These are phyloP conservation scores for Isoetes taiwanensis DNA, from an alignment of 75 land plant species.

Conservation along the genomic window DNA sequence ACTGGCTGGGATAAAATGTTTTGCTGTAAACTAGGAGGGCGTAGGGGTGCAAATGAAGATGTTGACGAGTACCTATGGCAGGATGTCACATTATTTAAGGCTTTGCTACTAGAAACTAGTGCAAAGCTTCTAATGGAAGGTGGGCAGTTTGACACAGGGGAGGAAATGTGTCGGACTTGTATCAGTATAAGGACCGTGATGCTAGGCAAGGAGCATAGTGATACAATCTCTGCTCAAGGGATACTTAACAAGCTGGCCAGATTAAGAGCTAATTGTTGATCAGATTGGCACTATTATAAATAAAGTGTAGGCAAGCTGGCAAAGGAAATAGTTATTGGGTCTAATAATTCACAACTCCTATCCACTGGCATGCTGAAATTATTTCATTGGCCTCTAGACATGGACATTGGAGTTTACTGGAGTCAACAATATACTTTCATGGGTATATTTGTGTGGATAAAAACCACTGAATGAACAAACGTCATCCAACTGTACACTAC, in stretches of 20 bases:
- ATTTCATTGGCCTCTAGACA: no score
- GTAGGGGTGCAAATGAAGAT: no score
- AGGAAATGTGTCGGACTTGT: conserved; percentile 57
- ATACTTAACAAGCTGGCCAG: conserved; percentile 59
- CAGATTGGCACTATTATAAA: no score
- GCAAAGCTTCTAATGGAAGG: conserved; percentile 76
- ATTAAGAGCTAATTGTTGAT: conserved; percentile 44
- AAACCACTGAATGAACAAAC: no score
- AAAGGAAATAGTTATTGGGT: no score
- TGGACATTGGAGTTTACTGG: no score
- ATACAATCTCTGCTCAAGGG: conserved; percentile 57
- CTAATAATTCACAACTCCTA: no score
- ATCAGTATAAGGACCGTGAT: conserved; percentile 64
- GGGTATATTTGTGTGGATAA: no score
- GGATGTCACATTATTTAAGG: conserved; percentile 58
- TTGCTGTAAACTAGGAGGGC: conserved; percentile 39
- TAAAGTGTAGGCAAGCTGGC: no score
- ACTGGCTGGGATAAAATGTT: conserved; percentile 54
- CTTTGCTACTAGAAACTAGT: conserved; percentile 60
- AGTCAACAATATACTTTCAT: no score
- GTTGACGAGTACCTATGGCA: conserved; percentile 85
- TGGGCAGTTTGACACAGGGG: conserved; percentile 59
- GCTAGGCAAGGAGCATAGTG: conserved; percentile 57
- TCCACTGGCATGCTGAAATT: no score
- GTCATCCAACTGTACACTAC: no score